phyloP scores from a whole-genome alignment of 805 yeast species.

The Metschnikowia gelsemii region DNA sequence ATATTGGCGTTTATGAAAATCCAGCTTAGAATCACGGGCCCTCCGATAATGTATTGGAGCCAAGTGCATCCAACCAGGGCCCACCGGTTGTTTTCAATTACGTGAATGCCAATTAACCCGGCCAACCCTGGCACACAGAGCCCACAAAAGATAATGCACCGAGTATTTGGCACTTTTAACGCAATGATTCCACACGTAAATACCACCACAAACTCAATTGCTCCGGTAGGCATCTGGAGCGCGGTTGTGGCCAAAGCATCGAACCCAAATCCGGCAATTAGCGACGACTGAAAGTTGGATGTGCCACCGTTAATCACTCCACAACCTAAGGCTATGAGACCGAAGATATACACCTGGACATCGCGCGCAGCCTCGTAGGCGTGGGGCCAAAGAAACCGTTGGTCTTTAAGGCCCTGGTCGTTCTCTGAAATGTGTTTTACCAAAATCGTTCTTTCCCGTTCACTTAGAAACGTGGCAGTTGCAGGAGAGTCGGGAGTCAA shows the following conservation, averaged over 20 bases:
- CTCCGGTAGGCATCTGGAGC: constrained; percentile 26
- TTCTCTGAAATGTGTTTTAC: constrained; percentile 18
- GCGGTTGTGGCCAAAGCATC: constrained; percentile 22
- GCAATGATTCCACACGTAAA: constrained; percentile 23
- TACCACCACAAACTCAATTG: constrained; percentile 21
- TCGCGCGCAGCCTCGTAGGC: constrained; percentile 19
- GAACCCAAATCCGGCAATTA: constrained; percentile 24
- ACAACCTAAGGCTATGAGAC: constrained; percentile 17
- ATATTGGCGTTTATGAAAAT: constrained; percentile 38
- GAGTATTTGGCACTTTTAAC: constrained; percentile 17
- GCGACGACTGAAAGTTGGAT: constrained; percentile 24
- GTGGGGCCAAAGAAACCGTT: constrained; percentile 18
- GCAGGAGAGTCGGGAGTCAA: constrained; percentile 24
- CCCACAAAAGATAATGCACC: constrained; percentile 20
- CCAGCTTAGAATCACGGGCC: constrained; percentile 15
- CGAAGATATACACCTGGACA: constrained; percentile 22
- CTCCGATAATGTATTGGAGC: constrained; percentile 15
- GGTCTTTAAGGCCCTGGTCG: constrained; percentile 21
- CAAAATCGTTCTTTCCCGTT: constrained; percentile 22
- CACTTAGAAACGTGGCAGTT: constrained; percentile 18
- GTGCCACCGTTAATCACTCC: constrained; percentile 27
- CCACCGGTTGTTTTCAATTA: constrained; percentile 11
- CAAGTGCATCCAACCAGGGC: constrained; percentile 18
- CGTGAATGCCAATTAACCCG: constrained; percentile 15
- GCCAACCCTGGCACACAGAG: constrained; percentile 23